Evolutionary conservation across 2,329 filamentous ascomycete genomes (phyloP).

Genomic region (Albophoma yamanashiensis): DNA sequence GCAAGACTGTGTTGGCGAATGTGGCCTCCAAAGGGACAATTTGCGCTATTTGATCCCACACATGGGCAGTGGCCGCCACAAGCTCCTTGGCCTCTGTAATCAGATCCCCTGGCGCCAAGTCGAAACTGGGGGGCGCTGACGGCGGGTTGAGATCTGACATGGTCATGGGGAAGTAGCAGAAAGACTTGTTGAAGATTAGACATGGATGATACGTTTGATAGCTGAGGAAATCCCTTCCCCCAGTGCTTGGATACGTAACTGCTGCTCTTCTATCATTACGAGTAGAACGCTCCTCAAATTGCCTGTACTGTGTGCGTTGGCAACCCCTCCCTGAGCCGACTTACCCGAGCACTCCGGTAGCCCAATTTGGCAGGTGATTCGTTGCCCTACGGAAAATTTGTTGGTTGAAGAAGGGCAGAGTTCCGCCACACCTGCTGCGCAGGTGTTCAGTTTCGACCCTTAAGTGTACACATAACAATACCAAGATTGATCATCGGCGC

Average conservation of each 20-base stretch:
- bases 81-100: not conserved
- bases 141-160: not conserved
- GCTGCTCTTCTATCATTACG: not conserved
- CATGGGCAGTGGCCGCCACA: not conserved
- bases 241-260: not conserved
- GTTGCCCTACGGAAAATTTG: not conserved
- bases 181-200: not conserved
- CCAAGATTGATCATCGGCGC: too few species aligned
- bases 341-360: not conserved
- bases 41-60: not conserved
- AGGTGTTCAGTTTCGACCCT: not conserved
- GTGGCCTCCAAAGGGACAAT: not conserved
- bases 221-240: not conserved
- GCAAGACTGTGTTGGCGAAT: not conserved
- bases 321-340: not conserved
- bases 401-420: not conserved
- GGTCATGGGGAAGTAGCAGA: not conserved
- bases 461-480: too few species aligned
- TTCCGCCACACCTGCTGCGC: not conserved
- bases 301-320: too few species aligned
- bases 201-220: not conserved
- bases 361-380: not conserved
- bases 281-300: too few species aligned
- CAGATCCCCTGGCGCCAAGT: not conserved
- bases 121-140: not conserved